phyloP scores from a whole-genome alignment of 2,329 filamentous ascomycete species.

The Epicoccum sorghinum region DNA sequence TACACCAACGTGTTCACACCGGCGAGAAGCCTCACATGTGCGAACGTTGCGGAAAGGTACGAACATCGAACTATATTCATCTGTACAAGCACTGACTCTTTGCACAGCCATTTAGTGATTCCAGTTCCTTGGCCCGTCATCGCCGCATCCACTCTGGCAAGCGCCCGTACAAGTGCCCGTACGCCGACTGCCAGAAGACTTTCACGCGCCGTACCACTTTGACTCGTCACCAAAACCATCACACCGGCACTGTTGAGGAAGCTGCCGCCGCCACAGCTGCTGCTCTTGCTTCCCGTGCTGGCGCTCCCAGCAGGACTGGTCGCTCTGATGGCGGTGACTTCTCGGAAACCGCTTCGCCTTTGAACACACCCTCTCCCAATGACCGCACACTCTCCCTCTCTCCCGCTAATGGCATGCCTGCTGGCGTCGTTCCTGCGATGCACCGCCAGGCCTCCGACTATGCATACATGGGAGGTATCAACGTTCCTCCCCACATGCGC shows the following conservation, averaged over 20 bases:
- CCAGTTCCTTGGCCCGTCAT: constrained; percentile 90
- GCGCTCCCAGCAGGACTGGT: constrained; percentile 55
- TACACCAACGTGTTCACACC: constrained; percentile 93
- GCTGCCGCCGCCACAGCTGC: constrained; percentile 87
- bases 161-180: constrained; percentile 95
- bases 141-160: constrained; percentile 94
- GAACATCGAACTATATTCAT: constrained; percentile 24
- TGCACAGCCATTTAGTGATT: constrained; percentile 88
- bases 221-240: constrained; percentile 93
- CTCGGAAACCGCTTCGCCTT: constrained; percentile 73
- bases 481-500: constrained; percentile 82
- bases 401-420: constrained; percentile 74
- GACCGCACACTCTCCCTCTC: constrained; percentile 81
- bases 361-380: constrained; percentile 83
- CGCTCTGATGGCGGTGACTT: constrained; percentile 74
- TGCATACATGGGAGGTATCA: constrained; percentile 77
- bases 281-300: constrained; percentile 69
- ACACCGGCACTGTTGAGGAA: constrained; percentile 93
- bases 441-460: constrained; percentile 73
- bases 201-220: constrained; percentile 95
- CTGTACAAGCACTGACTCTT: constrained; percentile 29
- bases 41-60: constrained; percentile 93
- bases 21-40: constrained; percentile 99
- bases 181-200: constrained; percentile 96
- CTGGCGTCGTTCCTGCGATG: constrained; percentile 67